Base-by-base conservation (phyloP, 306 rosid genomes). In the Potentilla sterilis region DNA sequence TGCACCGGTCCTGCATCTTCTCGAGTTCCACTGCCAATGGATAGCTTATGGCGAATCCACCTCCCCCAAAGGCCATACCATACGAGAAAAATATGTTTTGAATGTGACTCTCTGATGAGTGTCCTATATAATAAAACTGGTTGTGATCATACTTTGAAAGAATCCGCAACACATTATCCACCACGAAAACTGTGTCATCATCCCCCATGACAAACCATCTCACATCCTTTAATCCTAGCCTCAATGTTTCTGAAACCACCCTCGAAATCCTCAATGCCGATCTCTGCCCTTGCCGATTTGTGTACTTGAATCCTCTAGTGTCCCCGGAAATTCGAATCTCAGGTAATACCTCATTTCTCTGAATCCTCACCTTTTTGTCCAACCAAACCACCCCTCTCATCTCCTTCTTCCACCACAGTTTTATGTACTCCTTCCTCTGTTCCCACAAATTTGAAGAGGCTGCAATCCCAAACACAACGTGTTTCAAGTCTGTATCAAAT, bases 131-230 rank as follows among this genome's bases (percentile, higher is more conserved):
- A 82, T 89, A 92, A 55, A 95, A 84, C 42, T 92, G 88, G 4
- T 85, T 83, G 48, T 95, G 97, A 13, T 95, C 93, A 34, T 95
- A 92, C 77, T 92, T 92, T 0, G 84, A 74, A 28, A 95, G 82
- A 55, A 87, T 70, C 46, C 93, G 88, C 57, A 89, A 89, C 75
- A 90, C 75, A 79, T 95, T 95, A 1, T 95, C 95, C 13, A 91
- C 97, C 21, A 90, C 48, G 48, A 95, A 95, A 22, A 95, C 85
- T 0, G 97, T 95, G 83, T 92, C 98, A 72, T 95, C 99, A 18
- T 95, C 97, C 4, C 99, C 97, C 97, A 95, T 90, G 32, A 95
- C 91, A 40, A 92, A 89, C 99, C 98, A 95, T 49, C 97, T 86
- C 75, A 90, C 97, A 70, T 95, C 98, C 81, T 88, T 79, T 88